Percentiles rank a stretch among this genome's conserved stretches.
Conservation (phyloP, 148 eudicot species). For the Pouteria glomerata region DNA sequence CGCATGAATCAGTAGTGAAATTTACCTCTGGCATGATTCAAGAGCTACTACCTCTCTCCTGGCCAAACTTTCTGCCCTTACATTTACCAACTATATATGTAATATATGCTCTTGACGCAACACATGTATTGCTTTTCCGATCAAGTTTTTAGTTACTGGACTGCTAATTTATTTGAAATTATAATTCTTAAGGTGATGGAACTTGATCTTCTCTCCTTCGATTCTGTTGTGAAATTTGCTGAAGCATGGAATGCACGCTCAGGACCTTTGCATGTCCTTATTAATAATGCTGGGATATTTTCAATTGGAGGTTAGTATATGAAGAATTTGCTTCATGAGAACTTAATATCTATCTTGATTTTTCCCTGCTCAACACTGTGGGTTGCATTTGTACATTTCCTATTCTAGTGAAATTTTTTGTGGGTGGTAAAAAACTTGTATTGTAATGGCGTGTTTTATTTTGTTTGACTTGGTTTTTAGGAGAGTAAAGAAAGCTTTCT, state of each 20-base stretch:
- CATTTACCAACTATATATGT: not conserved
- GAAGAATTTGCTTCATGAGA: constrained; percentile 4
- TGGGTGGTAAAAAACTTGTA: no score
- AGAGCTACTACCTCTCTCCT: not conserved
- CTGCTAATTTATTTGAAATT: constrained; percentile 6
- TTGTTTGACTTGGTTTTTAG: not conserved
- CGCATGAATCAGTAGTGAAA: not conserved
- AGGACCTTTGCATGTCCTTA: constrained; percentile 77
- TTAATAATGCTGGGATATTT: constrained; percentile 97
- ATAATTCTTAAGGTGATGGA: constrained; percentile 68
- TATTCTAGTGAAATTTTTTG: not conserved
- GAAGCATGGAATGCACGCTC: constrained; percentile 91
- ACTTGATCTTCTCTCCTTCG: constrained; percentile 84
- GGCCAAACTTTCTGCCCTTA: not conserved
- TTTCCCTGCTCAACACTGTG: not conserved
- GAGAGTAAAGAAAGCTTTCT: not conserved
- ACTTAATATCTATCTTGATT: not conserved
- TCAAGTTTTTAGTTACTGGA: not conserved
- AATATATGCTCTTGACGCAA: not conserved
- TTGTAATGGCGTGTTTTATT: not conserved
- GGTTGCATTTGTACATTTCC: not conserved
- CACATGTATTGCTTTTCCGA: not conserved
- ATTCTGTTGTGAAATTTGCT: constrained; percentile 78
- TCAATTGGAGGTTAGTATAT: constrained; percentile 77
- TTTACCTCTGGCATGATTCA: not conserved